These are phyloP conservation scores for Microcyclospora pomicola DNA, from an alignment of 2,329 filamentous ascomycete species.

Conservation along the genomic window DNA sequence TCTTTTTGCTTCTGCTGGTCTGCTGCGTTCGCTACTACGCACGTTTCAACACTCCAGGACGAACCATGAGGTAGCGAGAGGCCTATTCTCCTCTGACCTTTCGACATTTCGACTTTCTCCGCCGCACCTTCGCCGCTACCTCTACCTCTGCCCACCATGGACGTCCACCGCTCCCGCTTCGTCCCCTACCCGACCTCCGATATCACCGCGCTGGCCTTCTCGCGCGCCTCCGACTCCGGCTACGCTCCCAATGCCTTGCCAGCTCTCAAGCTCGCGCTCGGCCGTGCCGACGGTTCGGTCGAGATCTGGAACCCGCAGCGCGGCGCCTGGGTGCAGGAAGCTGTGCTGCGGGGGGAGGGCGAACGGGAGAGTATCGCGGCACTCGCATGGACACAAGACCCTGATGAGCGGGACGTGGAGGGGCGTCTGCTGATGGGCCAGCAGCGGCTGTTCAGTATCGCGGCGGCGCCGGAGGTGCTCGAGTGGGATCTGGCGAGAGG, in stretches of 20 bases:
- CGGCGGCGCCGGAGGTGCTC: conserved; percentile 79
- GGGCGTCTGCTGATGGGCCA: conserved; percentile 53
- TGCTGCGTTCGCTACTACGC: too few relatives aligned
- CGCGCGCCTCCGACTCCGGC: conserved; percentile 47
- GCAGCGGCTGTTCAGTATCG: conserved; percentile 86
- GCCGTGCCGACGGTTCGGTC: conserved; percentile 86
- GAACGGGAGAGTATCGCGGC: conserved; percentile 80
- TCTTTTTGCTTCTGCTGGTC: too few relatives aligned
- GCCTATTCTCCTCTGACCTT: too few relatives aligned
- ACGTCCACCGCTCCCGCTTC: conserved; percentile 94
- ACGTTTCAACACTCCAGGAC: too few relatives aligned
- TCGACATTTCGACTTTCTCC: too few relatives aligned
- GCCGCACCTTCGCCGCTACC: too few relatives aligned
- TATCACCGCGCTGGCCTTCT: conserved; percentile 92
- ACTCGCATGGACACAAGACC: conserved; percentile 80
- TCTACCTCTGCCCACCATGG: conserved; percentile 43
- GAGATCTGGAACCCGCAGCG: conserved; percentile 90
- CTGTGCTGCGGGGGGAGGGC: conserved; percentile 60
- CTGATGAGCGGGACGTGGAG: conserved; percentile 52
- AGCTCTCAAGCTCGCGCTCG: conserved; percentile 68
- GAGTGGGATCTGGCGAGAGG: conserved; percentile 87
- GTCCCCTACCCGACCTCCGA: conserved; percentile 81
- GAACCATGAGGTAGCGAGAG: too few relatives aligned
- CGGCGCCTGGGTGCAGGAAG: conserved; percentile 81
- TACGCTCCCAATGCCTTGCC: conserved; percentile 31